Evolutionary conservation across 495 filamentous ascomycete species (phyloP), one percentile per base, ranked within the genome.

Genomic region (Xylaria cubensis): DNA sequence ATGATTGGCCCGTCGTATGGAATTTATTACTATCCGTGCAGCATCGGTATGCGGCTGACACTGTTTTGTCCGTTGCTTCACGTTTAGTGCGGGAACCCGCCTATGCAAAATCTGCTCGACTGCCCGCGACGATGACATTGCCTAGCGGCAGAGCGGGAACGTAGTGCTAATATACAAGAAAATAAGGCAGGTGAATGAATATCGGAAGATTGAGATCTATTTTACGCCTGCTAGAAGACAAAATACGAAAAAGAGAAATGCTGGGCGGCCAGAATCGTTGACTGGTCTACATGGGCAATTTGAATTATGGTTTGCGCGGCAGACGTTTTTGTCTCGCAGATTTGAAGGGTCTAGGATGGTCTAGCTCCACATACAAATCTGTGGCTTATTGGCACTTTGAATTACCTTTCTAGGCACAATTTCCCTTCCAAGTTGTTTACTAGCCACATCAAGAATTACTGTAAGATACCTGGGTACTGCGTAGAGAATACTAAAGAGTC

Each of bases 91-190:
- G 56, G 56, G 44, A 48, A 42, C 68, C 58, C 68, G 68, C 55
- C 58, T 36, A 17, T n/a, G 70, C 62, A 72, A 24, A 72, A 67
- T 72, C 63, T 72, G 70, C 70, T 41, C 50, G 41, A 39, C 6
- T 13, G 70, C 63, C 24, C 50, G 51, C 48, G 59, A 56, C 50
- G 56, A 64, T 64, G 70, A 48, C 69, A 71, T 71, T 15, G 61
- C 32, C 15, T 29, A 21, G 46, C 26, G 12, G 12, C 34, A 2
- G 10, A 34, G 17, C 21, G n/a, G n/a, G 46, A 53, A 46, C 19
- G n/a, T 2, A 10, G 4, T 17, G 34, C 9, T n/a, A 56, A 12
- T 34, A 41, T 36, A 53, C 58, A n/a, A 53, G 4, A 41, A 64
- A 36, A 44, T 1, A 64, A 9, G 9, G 15, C 17, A 36, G 26